These are phyloP conservation scores for Chalaropsis thielavioides DNA, from an alignment of 2,329 filamentous ascomycete genomes.

Conservation along the genomic window DNA sequence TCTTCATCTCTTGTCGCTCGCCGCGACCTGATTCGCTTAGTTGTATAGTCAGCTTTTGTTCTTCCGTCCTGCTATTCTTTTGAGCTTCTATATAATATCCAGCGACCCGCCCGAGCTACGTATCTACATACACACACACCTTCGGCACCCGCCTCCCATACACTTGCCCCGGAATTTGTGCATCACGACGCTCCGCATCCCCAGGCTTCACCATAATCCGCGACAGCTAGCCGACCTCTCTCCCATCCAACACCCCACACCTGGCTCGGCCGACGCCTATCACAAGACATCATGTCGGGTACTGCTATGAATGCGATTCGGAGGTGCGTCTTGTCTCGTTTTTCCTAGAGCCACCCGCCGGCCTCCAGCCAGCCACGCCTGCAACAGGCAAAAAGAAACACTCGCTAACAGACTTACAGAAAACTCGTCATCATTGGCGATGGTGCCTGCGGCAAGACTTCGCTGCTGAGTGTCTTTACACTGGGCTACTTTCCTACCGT, in stretches of 20 bases:
- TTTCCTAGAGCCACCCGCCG: neutral
- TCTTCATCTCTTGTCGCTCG: neutral
- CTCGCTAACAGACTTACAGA: conserved; percentile 34
- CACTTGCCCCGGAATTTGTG: neutral
- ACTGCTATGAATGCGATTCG: conserved; percentile 15
- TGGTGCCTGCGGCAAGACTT: conserved; percentile 96
- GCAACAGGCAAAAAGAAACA: neutral
- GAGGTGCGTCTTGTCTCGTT: conserved; percentile 6
- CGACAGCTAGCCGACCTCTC: neutral
- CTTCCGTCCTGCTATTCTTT: too few species aligned
- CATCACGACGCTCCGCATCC: neutral
- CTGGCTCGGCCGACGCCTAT: neutral
- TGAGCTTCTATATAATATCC: too few species aligned
- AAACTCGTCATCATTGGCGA: conserved; percentile 96
- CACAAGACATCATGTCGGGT: conserved; percentile 13
- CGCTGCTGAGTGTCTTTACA: conserved; percentile 92
- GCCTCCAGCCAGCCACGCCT: neutral
- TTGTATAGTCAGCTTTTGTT: too few species aligned
- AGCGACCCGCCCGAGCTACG: too few species aligned
- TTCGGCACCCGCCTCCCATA: neutral
- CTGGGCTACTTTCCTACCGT: conserved; percentile 96
- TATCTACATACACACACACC: neutral
- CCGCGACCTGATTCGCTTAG: too few species aligned
- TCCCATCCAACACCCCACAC: neutral
- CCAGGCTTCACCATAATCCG: neutral